Evolutionary conservation across 352 stramenopile genomes (phyloP).

Genomic region (Phytophthora ohioensis): DNA sequence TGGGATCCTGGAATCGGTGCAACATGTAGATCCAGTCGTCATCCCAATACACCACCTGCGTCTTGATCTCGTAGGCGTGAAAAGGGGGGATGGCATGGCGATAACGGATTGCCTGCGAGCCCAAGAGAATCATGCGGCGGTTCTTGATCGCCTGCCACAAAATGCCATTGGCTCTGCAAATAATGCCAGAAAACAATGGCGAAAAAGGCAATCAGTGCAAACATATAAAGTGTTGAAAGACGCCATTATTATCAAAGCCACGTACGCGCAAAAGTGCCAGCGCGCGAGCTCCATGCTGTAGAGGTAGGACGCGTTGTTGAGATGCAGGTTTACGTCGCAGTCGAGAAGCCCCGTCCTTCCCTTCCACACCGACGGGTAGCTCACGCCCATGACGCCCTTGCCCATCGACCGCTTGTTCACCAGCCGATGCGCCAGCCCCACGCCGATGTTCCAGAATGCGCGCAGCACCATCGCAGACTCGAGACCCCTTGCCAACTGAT

Average conservation of each 20-base stretch:
- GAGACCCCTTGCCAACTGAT: conserved; percentile 8
- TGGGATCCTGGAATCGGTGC: conserved; percentile 65
- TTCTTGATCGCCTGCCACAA: conserved; percentile 71
- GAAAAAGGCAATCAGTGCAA: conserved; percentile 6
- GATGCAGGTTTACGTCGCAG: conserved; percentile 87
- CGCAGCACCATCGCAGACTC: conserved; percentile 63
- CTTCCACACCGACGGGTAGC: conserved; percentile 74
- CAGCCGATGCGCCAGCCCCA: conserved; percentile 61
- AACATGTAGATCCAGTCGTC: conserved; percentile 72
- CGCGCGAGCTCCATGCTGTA: conserved; percentile 89
- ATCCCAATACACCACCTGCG: conserved; percentile 62
- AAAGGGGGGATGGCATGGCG: conserved; percentile 67
- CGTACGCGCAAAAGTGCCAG: conserved; percentile 83
- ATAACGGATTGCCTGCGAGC: conserved; percentile 71
- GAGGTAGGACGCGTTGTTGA: conserved; percentile 88
- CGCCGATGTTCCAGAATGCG: conserved; percentile 74
- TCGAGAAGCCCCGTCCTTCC: conserved; percentile 74
- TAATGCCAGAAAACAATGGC: background rate
- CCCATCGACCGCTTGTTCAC: conserved; percentile 60
- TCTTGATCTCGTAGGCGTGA: conserved; percentile 68
- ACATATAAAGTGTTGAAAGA: conserved; percentile 8
- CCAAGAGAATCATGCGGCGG: conserved; percentile 65
- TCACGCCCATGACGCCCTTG: conserved; percentile 64
- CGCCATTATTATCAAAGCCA: background rate
- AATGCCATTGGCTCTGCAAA: conserved; percentile 52